Conservation (phyloP, 805 yeast species). For the Barnettozyma wickerhamii region DNA sequence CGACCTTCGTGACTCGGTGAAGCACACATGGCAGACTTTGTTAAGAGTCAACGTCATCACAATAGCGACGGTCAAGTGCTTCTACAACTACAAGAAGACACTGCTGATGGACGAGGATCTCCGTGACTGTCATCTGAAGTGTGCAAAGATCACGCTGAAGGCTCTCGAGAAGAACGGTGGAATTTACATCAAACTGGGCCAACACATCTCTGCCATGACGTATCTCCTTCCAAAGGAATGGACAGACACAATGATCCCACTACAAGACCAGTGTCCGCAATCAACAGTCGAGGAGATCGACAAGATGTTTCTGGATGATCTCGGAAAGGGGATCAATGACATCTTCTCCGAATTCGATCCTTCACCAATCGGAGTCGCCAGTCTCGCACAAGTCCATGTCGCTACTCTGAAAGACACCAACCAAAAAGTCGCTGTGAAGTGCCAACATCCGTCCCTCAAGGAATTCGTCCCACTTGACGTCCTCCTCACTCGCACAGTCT, state of each 20-base stretch:
- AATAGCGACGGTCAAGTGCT: conserved; percentile 68
- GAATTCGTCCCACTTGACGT: conserved; percentile 92
- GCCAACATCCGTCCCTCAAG: conserved; percentile 86
- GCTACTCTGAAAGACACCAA: conserved; percentile 58
- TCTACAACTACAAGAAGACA: conserved; percentile 59
- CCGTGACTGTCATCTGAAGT: conserved; percentile 60
- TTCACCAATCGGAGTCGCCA: conserved; percentile 89
- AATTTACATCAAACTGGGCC: conserved; percentile 89
- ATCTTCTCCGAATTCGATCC: conserved; percentile 63
- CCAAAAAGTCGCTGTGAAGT: conserved; percentile 83
- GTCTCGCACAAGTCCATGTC: conserved; percentile 91
- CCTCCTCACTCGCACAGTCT: conserved; percentile 69
- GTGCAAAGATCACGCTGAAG: conserved; percentile 72
- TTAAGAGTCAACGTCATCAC: conserved; percentile 60
- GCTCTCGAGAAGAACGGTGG: conserved; percentile 91
- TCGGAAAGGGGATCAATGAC: conserved; percentile 56
- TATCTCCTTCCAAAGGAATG: conserved; percentile 89
- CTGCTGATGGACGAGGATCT: conserved; percentile 51
- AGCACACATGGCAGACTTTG: conserved; percentile 49
- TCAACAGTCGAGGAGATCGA: conserved; percentile 68
- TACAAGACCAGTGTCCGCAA: conserved; percentile 87
- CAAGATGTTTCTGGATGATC: conserved; percentile 62
- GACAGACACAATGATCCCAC: conserved; percentile 91
- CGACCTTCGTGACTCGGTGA: conserved; percentile 44
- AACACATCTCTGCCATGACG: conserved; percentile 88